A percentile compares a stretch with the other conserved stretches of the same genome.
Evolutionary conservation across 257 asterid genomes (phyloP).

Genomic region (Nicotiana otophora): DNA sequence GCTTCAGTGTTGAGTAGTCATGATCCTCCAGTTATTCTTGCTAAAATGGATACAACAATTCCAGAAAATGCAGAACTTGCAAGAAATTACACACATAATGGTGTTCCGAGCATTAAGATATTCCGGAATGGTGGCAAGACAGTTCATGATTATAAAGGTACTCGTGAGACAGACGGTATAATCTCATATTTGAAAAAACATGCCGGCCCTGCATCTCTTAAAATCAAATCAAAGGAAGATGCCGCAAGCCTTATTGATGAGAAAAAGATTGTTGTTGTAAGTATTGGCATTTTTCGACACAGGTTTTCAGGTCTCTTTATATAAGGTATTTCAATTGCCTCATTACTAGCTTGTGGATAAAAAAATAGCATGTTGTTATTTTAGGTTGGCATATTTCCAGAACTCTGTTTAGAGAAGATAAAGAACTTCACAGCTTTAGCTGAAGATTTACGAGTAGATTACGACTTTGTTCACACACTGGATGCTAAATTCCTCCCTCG

Average conservation of each 20-base stretch:
- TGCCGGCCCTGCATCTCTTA: slow-evolving; percentile 75
- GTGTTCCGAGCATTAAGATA: slow-evolving; percentile 78
- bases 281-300: slow-evolving; percentile 9
- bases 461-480: slow-evolving; percentile 60
- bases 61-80: slow-evolving; percentile 53
- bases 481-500: slow-evolving; percentile 69
- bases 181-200: slow-evolving; percentile 62
- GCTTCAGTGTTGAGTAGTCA: slow-evolving; percentile 62
- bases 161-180: slow-evolving; percentile 81
- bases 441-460: slow-evolving; percentile 70
- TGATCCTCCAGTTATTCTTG: slow-evolving; percentile 66
- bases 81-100: slow-evolving; percentile 44
- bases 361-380: not conserved
- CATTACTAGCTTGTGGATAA: not conserved
- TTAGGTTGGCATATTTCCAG: slow-evolving; percentile 75
- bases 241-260: slow-evolving; percentile 44
- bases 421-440: slow-evolving; percentile 54
- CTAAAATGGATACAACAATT: slow-evolving; percentile 66
- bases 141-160: slow-evolving; percentile 70
- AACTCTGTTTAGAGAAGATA: slow-evolving; percentile 60
- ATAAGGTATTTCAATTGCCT: not conserved
- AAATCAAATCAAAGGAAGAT: slow-evolving; percentile 61
- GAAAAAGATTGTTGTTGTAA: slow-evolving; percentile 51
- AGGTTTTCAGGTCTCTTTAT: not conserved
- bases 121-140: slow-evolving; percentile 65